Conservation (phyloP, 2,329 filamentous ascomycete species). For the Curvularia spicifera region DNA sequence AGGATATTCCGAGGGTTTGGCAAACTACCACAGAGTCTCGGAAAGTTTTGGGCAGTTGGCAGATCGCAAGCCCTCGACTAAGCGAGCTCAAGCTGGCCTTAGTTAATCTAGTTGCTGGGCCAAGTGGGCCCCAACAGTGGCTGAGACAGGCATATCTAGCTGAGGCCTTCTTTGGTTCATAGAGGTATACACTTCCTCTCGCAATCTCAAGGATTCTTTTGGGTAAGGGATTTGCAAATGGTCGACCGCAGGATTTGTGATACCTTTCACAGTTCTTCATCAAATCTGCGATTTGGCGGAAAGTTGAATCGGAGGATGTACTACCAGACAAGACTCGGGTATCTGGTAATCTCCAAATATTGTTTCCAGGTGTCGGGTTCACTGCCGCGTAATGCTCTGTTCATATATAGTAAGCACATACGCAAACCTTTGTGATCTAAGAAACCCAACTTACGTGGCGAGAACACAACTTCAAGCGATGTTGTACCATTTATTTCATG, state of each 20-base stretch:
- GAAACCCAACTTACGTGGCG: background rate
- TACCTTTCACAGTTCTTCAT: background rate
- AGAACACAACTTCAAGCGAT: background rate
- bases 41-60: too few species aligned
- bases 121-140: too few species aligned
- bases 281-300: background rate
- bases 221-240: background rate
- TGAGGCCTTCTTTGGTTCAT: too few species aligned
- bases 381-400: too few species aligned
- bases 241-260: background rate
- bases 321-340: background rate
- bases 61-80: too few species aligned
- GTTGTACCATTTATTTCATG: background rate
- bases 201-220: background rate
- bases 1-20: too few species aligned
- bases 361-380: too few species aligned
- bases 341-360: background rate
- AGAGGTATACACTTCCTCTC: too few species aligned
- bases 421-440: background rate
- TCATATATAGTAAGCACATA: background rate
- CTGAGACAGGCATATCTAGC: too few species aligned
- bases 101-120: too few species aligned
- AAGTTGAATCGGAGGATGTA: background rate
- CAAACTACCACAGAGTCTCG: too few species aligned
- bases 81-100: too few species aligned